Evolutionary conservation across 2,329 filamentous ascomycete genomes (phyloP), one percentile per base, ranked within the genome.

Genomic region (Neofusicoccum umdonicola): DNA sequence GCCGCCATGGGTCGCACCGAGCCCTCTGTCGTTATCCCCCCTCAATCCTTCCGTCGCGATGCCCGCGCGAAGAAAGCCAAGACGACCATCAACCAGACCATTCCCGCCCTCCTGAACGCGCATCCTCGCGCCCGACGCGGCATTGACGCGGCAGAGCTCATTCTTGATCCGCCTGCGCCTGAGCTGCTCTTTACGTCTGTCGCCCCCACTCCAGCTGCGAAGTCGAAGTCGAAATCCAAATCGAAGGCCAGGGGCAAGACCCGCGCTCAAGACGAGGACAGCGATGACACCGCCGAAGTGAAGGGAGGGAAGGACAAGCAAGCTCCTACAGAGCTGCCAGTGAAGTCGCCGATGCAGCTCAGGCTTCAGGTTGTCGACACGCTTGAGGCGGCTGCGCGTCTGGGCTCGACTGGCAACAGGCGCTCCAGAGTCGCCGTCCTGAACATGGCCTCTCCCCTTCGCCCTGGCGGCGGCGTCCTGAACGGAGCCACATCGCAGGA

Each of bases 371-470:
- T 79, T 2, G 77, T 79, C 12, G 86, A 88, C 68, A 85, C 84
- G 0, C 80, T 89, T 4, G 76, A 79, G 2, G 85, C 83, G 0
- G 86, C 86, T 0, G 74, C 76, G 37, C 68, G 72, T 0, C 76
- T 82, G 39, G 15, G 22, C 51, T n/a, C 42, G 15, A 34, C 41
- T 2, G 42, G 41, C 56, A 47, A 45, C 56, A 60, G 27, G 27
- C 68, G 64, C 13, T 68, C 71, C 1, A 82, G 82, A 42, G 79
- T 86, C 1, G 84, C 81, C 3, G 78, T 89, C 27, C 78, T 89
- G 3, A 88, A 87, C 72, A 88, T 89, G 86, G 86, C 86, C 0
- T 89, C 86, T 0, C 85, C 86, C 0, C 79, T 87, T 0, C 81
- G 81, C 0, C 84, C 87, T 0, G 87, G 87, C 12, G 87, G 87